Conservation (phyloP, 352 stramenopile species). For the Globisporangium sylvaticum region DNA sequence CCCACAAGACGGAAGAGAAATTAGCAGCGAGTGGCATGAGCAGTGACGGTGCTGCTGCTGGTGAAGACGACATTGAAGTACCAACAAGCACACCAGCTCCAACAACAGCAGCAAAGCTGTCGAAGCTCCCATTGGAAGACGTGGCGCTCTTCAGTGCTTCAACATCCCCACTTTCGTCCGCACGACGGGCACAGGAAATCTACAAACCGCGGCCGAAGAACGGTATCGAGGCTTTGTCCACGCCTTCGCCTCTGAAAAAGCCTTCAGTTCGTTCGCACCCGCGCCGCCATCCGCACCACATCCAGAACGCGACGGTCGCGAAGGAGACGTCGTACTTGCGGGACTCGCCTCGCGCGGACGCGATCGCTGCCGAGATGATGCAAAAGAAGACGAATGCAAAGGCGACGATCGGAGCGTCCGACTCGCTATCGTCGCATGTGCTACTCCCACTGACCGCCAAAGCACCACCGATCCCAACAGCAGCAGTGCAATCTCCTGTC, state of each 20-base stretch:
- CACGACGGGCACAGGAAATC: constrained; percentile 26
- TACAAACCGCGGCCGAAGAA: constrained; percentile 22
- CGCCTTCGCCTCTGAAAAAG: background rate
- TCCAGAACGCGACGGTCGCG: background rate
- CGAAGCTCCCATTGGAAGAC: background rate
- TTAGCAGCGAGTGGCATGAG: background rate
- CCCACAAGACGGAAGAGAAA: background rate
- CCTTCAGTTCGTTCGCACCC: background rate
- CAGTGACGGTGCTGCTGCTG: background rate
- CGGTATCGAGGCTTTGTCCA: constrained; percentile 15
- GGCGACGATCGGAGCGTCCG: no score
- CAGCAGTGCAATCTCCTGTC: background rate
- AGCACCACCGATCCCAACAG: background rate
- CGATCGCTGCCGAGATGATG: background rate
- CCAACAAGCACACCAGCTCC: background rate
- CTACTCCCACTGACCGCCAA: background rate
- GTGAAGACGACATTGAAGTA: background rate
- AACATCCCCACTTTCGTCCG: constrained; percentile 25
- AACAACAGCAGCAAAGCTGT: background rate
- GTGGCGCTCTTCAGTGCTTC: constrained; percentile 2
- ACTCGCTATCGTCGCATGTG: background rate
- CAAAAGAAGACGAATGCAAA: background rate
- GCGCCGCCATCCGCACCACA: constrained; percentile 12
- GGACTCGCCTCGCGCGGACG: constrained; percentile 15
- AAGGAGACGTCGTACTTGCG: constrained; percentile 1